These are phyloP conservation scores for Boechera retrofracta DNA, from an alignment of 345 rosid species.

Conservation along the genomic window DNA sequence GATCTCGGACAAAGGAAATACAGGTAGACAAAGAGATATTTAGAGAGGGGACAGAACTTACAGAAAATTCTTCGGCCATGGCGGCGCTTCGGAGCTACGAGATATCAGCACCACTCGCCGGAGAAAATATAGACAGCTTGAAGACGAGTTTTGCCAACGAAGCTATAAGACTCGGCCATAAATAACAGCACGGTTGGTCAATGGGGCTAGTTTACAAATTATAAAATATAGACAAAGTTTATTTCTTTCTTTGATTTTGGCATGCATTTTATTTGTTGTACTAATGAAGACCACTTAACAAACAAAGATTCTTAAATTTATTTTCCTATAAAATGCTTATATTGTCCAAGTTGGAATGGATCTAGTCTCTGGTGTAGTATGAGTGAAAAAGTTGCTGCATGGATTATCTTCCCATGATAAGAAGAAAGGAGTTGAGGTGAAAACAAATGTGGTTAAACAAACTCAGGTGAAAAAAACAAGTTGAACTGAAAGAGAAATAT, in stretches of 20 bases:
- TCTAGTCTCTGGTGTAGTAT: too few relatives aligned
- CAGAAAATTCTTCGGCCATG: constrained; percentile 46
- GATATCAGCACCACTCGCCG: constrained; percentile 34
- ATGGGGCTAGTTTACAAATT: constrained; percentile 28
- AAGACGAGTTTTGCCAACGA: neutral
- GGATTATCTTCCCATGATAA: too few relatives aligned
- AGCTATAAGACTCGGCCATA: neutral
- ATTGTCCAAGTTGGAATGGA: too few relatives aligned
- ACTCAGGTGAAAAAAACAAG: too few relatives aligned
- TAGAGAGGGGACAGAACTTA: constrained; percentile 12
- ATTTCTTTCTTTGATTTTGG: neutral
- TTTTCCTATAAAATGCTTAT: too few relatives aligned
- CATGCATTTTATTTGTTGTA: neutral
- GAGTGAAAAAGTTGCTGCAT: too few relatives aligned
- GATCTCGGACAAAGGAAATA: constrained; percentile 11
- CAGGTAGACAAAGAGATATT: neutral
- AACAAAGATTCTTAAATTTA: neutral
- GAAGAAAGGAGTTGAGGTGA: too few relatives aligned
- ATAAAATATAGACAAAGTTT: neutral
- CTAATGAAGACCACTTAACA: neutral
- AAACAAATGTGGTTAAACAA: too few relatives aligned
- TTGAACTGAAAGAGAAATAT: too few relatives aligned
- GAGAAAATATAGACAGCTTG: constrained; percentile 16
- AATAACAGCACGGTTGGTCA: constrained; percentile 18
- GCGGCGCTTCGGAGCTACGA: constrained; percentile 30